Base-by-base conservation (phyloP, 2,329 filamentous ascomycete genomes). In the Xylaria sp. region DNA sequence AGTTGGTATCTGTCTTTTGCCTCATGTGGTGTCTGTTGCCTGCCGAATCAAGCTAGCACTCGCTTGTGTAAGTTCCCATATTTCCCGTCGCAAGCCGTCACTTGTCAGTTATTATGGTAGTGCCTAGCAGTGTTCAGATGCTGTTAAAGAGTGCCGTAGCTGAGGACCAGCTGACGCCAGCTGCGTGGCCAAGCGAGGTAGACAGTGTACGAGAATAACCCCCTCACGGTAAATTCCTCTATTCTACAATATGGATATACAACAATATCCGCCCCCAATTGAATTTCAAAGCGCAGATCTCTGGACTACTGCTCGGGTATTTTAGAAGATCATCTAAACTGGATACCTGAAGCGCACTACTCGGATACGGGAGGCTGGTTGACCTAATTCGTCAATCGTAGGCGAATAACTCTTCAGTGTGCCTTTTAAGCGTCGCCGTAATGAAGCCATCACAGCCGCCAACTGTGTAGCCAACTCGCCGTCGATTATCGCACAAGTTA, bases 21-120 rank as follows among this genome's bases (percentile, higher is more conserved):
- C 52, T 54, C 49, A 51, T 48, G 49, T 62, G 31, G 23, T 56
- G 9, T 31, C 39, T 36, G 52, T 58, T 66, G 65, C 70, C 71
- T 72, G 62, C 71, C 71, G 20, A 58, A 72, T 71, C 36, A 36
- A 63, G 66, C 66, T 65, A 71, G 70, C 62, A 46, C 36, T 46
- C 10, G 15, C 41, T 41, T 33, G 23, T 46, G 39, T 18, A 61
- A 57, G 36, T n/a, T 46, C 51, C 28, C 36, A 28, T 13, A 23
- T 15, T 62, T 65, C 18, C 62, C 67, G 67, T 48, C 59, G 64
- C 48, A 65, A 70, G 57, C 64, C 70, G 67, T 64, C 36, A 23
- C 55, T 25, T 9, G 43, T 54, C 46, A 52, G 52, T 52, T 49
- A 56, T 63, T 55, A 55, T 59, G 56, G 39, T 49, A 46, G 18